Conservation (phyloP, 2,329 filamentous ascomycete genomes). For the Colletotrichum costaricense region DNA sequence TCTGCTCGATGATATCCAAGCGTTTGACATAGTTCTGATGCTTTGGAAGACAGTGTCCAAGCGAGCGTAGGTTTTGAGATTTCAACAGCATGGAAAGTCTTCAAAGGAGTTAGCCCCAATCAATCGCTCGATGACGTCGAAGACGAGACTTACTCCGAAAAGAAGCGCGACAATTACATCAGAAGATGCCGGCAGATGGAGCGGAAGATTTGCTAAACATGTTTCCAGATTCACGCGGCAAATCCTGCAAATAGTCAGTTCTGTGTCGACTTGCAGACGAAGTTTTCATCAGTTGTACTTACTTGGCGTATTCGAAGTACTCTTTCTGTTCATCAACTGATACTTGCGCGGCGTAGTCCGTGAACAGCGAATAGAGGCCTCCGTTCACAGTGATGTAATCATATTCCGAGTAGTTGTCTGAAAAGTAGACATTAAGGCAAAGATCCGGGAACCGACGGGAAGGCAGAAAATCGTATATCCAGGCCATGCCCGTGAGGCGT, state of each 20-base stretch:
- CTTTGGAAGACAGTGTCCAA: conserved; percentile 45
- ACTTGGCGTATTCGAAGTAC: conserved; percentile 38
- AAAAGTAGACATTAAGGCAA: conserved; percentile 48
- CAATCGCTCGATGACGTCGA: neutral
- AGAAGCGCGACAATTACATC: conserved; percentile 40
- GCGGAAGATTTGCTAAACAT: conserved; percentile 43
- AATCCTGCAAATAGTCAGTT: neutral
- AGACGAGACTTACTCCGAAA: conserved; percentile 35
- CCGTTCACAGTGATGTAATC: conserved; percentile 48
- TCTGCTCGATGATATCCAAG: conserved; percentile 43
- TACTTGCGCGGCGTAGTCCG: conserved; percentile 33
- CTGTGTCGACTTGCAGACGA: neutral
- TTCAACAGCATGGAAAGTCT: conserved; percentile 47
- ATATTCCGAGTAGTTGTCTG: conserved; percentile 44
- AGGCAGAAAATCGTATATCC: conserved; percentile 45
- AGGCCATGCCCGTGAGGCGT: conserved; percentile 35
- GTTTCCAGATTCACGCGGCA: conserved; percentile 47
- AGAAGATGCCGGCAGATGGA: conserved; percentile 45
- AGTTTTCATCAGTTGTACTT: neutral
- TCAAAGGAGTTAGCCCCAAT: neutral
- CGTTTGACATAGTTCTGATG: conserved; percentile 46
- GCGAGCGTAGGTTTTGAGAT: conserved; percentile 46
- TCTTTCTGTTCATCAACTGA: conserved; percentile 38
- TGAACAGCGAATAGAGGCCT: conserved; percentile 39
- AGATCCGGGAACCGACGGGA: conserved; percentile 45